Percentiles rank a stretch among this genome's conserved stretches.
phyloP scores from a whole-genome alignment of 495 filamentous ascomycete species.

The Penicillium desertorum region DNA sequence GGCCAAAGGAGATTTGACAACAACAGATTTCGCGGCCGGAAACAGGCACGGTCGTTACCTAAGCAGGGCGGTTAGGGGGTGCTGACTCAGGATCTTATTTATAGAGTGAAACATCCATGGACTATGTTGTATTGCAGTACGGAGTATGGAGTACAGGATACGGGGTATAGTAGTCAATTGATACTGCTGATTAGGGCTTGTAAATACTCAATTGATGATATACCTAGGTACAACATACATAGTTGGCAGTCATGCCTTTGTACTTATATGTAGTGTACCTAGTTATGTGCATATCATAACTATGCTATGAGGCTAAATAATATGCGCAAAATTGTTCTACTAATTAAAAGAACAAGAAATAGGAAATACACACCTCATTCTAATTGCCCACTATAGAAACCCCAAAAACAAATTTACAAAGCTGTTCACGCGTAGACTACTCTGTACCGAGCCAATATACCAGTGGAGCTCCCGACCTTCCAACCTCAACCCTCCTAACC shows the following conservation, averaged over 20 bases:
- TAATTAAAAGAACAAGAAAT: background rate
- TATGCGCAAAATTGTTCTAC: background rate
- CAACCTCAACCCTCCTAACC: conserved; percentile 9
- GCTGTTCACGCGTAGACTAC: conserved; percentile 2
- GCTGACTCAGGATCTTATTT: conserved; percentile 19
- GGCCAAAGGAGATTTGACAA: conserved; percentile 12
- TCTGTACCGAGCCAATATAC: conserved; percentile 6
- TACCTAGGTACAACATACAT: background rate
- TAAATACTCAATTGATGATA: background rate
- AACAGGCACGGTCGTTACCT: conserved; percentile 17
- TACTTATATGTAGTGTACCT: background rate
- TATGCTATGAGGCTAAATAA: background rate
- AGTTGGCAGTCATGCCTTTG: background rate
- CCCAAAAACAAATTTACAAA: background rate
- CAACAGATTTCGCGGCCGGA: conserved; percentile 29
- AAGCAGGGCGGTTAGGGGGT: conserved; percentile 16
- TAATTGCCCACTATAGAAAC: background rate
- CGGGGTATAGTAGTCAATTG: background rate
- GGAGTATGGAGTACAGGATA: background rate
- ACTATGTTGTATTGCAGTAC: background rate
- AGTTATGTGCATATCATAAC: background rate
- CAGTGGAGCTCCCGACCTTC: conserved; percentile 13
- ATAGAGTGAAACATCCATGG: background rate
- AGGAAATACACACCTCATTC: background rate
- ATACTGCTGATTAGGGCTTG: background rate